These are phyloP conservation scores for Neurospora terricola DNA, from an alignment of 495 filamentous ascomycete genomes.

Conservation along the genomic window DNA sequence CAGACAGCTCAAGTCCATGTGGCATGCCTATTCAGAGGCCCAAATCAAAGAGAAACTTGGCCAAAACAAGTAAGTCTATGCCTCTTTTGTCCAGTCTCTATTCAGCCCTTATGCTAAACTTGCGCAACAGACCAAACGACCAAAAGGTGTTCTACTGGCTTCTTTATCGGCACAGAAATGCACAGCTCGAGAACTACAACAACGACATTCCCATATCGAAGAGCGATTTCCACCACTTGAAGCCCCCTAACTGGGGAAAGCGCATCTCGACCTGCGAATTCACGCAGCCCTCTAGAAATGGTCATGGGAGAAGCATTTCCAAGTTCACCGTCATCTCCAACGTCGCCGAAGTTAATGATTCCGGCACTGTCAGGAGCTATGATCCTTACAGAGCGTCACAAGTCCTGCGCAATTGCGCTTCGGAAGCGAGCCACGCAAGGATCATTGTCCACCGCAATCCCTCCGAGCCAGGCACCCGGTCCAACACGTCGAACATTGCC, in stretches of 20 bases:
- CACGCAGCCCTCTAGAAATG: constrained; percentile 28
- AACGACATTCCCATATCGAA: constrained; percentile 64
- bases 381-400: constrained; percentile 74
- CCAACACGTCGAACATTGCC: constrained; percentile 7
- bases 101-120: constrained; percentile 14
- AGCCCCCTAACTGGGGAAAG: constrained; percentile 38
- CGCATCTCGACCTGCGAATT: constrained; percentile 43
- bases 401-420: constrained; percentile 26
- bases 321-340: constrained; percentile 64
- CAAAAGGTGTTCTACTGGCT: constrained; percentile 88
- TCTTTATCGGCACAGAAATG: constrained; percentile 67
- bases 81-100: constrained; percentile 2
- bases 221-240: constrained; percentile 80
- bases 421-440: constrained; percentile 38
- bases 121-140: constrained; percentile 55
- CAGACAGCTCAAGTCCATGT: constrained; percentile 74
- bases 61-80: constrained; percentile 49
- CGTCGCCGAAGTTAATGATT: constrained; percentile 25
- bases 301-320: constrained; percentile 47
- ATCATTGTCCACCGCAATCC: constrained; percentile 56
- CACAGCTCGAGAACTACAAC: constrained; percentile 74
- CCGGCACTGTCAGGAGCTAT: constrained; percentile 48
- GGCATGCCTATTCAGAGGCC: constrained; percentile 72
- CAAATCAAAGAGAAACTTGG: constrained; percentile 56
- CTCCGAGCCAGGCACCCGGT: constrained; percentile 5